phyloP scores from a whole-genome alignment of 176 grass and related monocot species.

The Oryza glaberrima region DNA sequence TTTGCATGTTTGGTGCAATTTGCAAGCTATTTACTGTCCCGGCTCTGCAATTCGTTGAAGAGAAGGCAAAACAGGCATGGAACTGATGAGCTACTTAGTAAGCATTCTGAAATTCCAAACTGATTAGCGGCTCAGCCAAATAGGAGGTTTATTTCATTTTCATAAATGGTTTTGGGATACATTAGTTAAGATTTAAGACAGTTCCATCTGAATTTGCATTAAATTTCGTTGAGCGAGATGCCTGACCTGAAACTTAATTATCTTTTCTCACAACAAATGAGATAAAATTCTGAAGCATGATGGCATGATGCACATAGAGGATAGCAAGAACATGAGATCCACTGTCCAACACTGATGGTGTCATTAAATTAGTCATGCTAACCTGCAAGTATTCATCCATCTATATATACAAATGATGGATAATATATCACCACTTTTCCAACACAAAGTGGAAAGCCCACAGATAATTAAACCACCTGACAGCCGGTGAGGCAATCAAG shows the following conservation, averaged over 20 bases:
- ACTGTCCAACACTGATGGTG: not conserved
- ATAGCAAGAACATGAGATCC: not conserved
- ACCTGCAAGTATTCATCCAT: not conserved
- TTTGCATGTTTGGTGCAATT: not conserved
- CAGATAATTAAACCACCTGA: not conserved
- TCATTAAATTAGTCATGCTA: conserved; percentile 13
- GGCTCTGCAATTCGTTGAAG: not conserved
- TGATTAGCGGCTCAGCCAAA: not conserved
- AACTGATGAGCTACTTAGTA: not conserved
- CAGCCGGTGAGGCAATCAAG: not conserved
- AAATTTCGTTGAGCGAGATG: not conserved
- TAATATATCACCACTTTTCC: not conserved
- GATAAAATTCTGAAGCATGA: not conserved
- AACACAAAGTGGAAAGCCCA: not conserved
- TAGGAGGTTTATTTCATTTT: not conserved
- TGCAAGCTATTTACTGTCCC: not conserved
- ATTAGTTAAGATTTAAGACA: not conserved
- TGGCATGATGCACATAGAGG: not conserved
- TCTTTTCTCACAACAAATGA: not conserved
- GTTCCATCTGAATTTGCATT: not conserved
- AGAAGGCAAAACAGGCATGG: not conserved
- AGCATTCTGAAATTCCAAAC: too few species aligned
- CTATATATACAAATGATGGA: conserved; percentile 4
- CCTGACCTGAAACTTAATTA: not conserved
- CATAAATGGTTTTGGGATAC: not conserved